A percentile compares a stretch with the other conserved stretches of the same genome.
phyloP scores from a whole-genome alignment of 2,329 filamentous ascomycete genomes.

The Aspergillus sp. region DNA sequence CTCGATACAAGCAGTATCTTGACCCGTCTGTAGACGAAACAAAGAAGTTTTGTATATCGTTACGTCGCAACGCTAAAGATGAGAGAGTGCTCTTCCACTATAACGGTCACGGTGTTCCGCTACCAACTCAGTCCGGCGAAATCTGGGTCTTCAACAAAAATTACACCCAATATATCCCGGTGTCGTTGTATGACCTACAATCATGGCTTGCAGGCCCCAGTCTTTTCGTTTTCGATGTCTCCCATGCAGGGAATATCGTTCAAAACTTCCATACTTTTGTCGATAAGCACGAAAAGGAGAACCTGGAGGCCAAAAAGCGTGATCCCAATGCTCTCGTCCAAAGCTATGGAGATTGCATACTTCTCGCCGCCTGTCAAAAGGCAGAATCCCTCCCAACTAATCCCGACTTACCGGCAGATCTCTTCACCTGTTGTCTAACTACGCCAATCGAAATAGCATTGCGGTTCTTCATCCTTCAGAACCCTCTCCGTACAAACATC shows the following conservation, averaged over 20 bases:
- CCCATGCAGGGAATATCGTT: conserved; percentile 91
- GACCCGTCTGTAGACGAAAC: conserved; percentile 97
- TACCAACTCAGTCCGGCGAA: conserved; percentile 90
- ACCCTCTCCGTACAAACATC: conserved; percentile 65
- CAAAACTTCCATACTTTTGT: conserved; percentile 92
- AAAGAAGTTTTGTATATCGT: conserved; percentile 88
- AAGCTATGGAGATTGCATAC: conserved; percentile 79
- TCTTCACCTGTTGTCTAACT: conserved; percentile 93
- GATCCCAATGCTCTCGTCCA: conserved; percentile 64
- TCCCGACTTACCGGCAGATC: conserved; percentile 83
- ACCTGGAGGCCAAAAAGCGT: conserved; percentile 67
- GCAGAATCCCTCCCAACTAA: conserved; percentile 94
- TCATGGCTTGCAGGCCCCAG: conserved; percentile 94
- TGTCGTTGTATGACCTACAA: conserved; percentile 91
- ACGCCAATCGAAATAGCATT: conserved; percentile 97
- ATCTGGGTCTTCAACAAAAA: conserved; percentile 99
- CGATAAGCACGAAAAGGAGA: conserved; percentile 89
- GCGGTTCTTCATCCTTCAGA: conserved; percentile 93
- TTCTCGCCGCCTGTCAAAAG: conserved; percentile 83
- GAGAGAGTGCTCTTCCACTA: conserved; percentile 97
- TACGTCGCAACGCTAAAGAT: conserved; percentile 89
- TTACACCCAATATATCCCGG: conserved; percentile 97
- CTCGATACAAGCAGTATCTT: conserved; percentile 94
- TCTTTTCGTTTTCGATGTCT: conserved; percentile 97
- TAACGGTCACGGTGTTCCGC: conserved; percentile 94